Conservation (phyloP, 1,284 basidiomycete genomes). For the Tremellales sp. region DNA sequence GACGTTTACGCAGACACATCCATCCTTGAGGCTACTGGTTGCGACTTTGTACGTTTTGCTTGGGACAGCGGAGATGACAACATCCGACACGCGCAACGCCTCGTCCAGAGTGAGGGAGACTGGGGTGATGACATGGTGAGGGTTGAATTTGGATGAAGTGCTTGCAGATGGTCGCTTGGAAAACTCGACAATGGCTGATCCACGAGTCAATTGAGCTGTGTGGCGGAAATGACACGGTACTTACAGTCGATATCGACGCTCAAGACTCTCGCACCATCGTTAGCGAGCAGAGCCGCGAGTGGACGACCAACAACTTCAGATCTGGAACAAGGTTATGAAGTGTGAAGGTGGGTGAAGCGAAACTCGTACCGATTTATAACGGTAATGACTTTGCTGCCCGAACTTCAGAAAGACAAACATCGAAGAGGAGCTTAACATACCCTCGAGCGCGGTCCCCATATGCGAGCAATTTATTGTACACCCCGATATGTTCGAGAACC, state of each 20-base stretch:
- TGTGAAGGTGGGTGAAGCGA: neutral
- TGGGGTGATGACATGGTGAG: conserved; percentile 76
- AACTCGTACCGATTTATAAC: conserved; percentile 78
- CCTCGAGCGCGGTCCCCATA: conserved; percentile 96
- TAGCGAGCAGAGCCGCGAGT: conserved; percentile 85
- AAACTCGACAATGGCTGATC: conserved; percentile 60
- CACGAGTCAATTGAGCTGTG: neutral
- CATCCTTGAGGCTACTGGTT: conserved; percentile 85
- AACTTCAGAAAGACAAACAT: conserved; percentile 5
- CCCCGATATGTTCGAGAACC: conserved; percentile 81
- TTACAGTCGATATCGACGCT: conserved; percentile 88
- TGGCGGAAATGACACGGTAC: conserved; percentile 11
- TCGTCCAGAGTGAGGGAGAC: conserved; percentile 65
- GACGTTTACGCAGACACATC: conserved; percentile 89
- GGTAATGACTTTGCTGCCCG: conserved; percentile 68
- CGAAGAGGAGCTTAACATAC: conserved; percentile 12
- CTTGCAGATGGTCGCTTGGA: conserved; percentile 68
- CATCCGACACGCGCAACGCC: conserved; percentile 76
- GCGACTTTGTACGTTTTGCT: conserved; percentile 82
- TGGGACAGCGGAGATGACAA: conserved; percentile 87
- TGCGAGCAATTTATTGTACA: conserved; percentile 85
- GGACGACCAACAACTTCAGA: conserved; percentile 96
- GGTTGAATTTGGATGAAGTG: conserved; percentile 59
- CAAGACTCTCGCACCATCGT: conserved; percentile 92
- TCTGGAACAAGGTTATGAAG: conserved; percentile 48